phyloP scores from a whole-genome alignment of 345 rosid species.

The Hibiscus syriacus region DNA sequence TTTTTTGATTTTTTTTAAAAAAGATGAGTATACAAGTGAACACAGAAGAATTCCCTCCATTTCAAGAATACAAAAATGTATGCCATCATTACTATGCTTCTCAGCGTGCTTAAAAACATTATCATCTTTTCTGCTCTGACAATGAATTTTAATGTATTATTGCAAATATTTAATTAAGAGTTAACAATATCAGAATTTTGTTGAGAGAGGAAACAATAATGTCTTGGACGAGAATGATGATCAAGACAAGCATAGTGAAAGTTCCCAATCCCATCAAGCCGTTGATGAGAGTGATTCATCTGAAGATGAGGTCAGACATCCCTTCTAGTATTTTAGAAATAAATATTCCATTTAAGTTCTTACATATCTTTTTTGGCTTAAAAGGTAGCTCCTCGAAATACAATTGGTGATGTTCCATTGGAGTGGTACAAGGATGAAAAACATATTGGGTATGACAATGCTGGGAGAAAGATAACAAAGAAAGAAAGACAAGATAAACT shows the following conservation, averaged over 20 bases:
- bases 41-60: background rate
- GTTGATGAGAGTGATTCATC: conserved; percentile 91
- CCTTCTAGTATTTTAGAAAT: background rate
- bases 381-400: no score
- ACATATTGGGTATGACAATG: conserved; percentile 78
- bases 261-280: conserved; percentile 32
- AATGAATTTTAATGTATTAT: background rate
- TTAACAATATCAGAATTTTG: no score
- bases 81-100: background rate
- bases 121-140: background rate
- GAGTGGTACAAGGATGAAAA: no score
- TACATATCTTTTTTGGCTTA: no score
- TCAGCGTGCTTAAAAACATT: background rate
- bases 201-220: conserved; percentile 2
- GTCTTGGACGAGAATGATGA: conserved; percentile 21
- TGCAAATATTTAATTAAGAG: background rate
- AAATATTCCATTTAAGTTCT: no score
- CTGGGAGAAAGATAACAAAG: conserved; percentile 75
- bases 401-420: no score
- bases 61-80: background rate
- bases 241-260: conserved; percentile 32
- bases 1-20: no score
- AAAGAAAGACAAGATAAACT: conserved; percentile 75
- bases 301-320: conserved; percentile 66
- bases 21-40: background rate